Conservation (phyloP, 1,284 basidiomycete species). For the Cutaneotrichosporon cavernicola region DNA sequence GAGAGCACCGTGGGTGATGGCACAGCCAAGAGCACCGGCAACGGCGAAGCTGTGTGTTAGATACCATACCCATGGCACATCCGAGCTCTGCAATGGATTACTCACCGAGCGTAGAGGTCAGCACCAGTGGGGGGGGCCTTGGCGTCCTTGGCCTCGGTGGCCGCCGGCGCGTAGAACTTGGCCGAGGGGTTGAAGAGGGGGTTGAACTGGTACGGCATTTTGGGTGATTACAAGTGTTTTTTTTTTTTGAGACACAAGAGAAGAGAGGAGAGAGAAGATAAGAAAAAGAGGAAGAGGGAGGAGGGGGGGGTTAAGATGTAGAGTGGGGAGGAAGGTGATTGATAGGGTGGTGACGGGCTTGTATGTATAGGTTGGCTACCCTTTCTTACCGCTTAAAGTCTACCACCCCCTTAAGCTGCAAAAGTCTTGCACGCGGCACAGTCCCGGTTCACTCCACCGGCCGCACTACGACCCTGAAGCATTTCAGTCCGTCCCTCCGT, state of each 20-base stretch:
- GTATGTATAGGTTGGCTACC: background rate
- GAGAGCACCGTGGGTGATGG: slow-evolving; percentile 88
- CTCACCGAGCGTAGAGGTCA: slow-evolving; percentile 56
- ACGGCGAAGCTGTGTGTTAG: slow-evolving; percentile 57
- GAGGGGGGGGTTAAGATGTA: background rate
- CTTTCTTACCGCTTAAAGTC: background rate
- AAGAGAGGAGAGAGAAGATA: background rate
- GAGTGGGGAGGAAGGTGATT: background rate
- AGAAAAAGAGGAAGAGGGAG: slow-evolving; percentile 4
- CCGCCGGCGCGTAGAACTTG: slow-evolving; percentile 53
- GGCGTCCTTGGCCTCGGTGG: slow-evolving; percentile 47
- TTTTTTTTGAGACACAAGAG: slow-evolving; percentile 4
- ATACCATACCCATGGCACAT: too few relatives aligned
- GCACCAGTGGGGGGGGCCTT: slow-evolving; percentile 50
- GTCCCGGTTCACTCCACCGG: slow-evolving; percentile 1
- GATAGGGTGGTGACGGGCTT: background rate
- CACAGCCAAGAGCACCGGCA: slow-evolving; percentile 88
- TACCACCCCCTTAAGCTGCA: background rate
- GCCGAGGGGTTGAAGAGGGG: slow-evolving; percentile 42
- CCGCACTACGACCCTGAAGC: background rate
- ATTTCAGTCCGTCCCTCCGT: background rate
- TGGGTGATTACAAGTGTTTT: slow-evolving; percentile 14
- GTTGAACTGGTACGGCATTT: slow-evolving; percentile 21
- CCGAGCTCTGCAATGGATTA: background rate
- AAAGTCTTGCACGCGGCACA: background rate